phyloP scores from a whole-genome alignment of 2,329 filamentous ascomycete genomes.

The Cladophialophora carrionii region DNA sequence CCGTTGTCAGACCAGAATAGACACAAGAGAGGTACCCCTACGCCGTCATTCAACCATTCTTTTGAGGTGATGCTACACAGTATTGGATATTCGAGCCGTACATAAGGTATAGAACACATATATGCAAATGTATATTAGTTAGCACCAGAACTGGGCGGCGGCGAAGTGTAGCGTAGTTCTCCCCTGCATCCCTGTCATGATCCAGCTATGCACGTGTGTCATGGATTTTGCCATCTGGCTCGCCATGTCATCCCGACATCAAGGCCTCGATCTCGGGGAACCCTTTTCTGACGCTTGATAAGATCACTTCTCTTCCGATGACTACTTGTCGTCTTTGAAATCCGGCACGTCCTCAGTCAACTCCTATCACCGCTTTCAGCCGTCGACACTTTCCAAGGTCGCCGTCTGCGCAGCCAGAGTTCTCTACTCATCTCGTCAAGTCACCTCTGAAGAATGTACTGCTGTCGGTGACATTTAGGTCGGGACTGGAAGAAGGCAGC shows the following conservation, averaged over 20 bases:
- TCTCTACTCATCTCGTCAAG: neutral
- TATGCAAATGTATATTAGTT: no score
- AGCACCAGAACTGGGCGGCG: no score
- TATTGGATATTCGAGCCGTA: no score
- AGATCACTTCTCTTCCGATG: slow-evolving; percentile 6
- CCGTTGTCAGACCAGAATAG: no score
- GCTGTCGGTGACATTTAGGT: slow-evolving; percentile 9
- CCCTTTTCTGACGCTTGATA: slow-evolving; percentile 11
- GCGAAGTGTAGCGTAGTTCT: no score
- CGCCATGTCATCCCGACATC: slow-evolving; percentile 14
- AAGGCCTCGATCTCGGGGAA: neutral
- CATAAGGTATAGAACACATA: no score
- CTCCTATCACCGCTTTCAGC: neutral
- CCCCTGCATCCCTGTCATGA: neutral
- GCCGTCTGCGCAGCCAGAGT: neutral
- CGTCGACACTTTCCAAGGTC: neutral
- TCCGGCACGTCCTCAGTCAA: neutral
- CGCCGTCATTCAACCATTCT: no score
- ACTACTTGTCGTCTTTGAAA: neutral
- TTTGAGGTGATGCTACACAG: no score
- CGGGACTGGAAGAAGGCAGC: neutral
- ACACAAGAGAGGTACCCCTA: no score
- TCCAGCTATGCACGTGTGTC: neutral
- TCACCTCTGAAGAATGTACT: slow-evolving; percentile 3
- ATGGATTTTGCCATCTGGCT: no score